Base-by-base conservation (phyloP, 108 stramenopile species). In the Fragilariopsis cylindrus region DNA sequence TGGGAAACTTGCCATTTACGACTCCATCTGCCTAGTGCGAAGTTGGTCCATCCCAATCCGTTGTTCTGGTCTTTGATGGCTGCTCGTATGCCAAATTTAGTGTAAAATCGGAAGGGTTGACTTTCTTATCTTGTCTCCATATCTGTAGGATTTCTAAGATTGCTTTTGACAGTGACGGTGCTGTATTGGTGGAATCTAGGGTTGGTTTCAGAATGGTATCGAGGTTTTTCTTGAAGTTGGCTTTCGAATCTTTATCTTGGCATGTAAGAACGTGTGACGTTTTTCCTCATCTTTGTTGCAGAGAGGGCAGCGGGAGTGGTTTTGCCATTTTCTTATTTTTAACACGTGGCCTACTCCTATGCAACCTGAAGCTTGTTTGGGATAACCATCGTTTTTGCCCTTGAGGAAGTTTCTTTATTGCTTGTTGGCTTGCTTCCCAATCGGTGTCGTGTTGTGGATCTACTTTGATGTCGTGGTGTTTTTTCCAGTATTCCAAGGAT, bases 31-130 rank as follows among this genome's bases (percentile, higher is more conserved):
- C 65, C 65, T 7, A 66, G n/a, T 9, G 16, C 16, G 16, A 66
- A 66, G 12, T 45, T 45, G 8, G 43, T 44, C 65, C 65, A 66
- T 43, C 65, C 65, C 9, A 66, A 30, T 30, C 30, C 9, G 16
- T 66, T 13, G 15, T 41, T 12, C 43, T 66, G 65, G 15, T 9
- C 40, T 13, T 21, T 9, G 12, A 66, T 7, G 39, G 65, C 65
- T 8, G 19, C 43, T 21, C 19, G 9, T n/a, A 60, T 60, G 11
- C 30, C 30, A 30, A 30, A 21, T 13, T 15, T 41, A 13, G 12
- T 12, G 11, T 9, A 15, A 15, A 15, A 66, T 66, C 44, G 43
- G 18, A 45, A 8, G 12, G 19, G 11, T 13, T 30, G 30, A 30
- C 30, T 30, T 30, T 30, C 30, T 30, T 30, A 13, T 12, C 15